Evolutionary conservation across 2,329 filamentous ascomycete genomes (phyloP), one percentile per base, ranked within the genome.

Genomic region (Fusarium penzigii): DNA sequence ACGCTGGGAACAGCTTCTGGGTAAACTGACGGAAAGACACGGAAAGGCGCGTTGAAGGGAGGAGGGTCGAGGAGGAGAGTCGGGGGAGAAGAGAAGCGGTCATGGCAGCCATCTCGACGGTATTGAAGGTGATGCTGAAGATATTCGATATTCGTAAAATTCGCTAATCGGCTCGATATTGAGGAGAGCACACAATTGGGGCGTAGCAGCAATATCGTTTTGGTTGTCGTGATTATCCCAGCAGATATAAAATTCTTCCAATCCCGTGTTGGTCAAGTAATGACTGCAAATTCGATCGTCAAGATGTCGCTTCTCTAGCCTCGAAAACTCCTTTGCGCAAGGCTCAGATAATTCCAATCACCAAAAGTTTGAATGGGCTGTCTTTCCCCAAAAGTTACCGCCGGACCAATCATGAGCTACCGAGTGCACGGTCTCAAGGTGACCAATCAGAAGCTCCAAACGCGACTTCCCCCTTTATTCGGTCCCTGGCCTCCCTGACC

Each of bases 81-180:
- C 79, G 76, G 46, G 85, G 83, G 51, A 88, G 72, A 57, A 88
- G 78, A 44, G 79, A 73, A 17, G 78, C 57, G 42, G 67, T 62
- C 49, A 65, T 46, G 48, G 70, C 71, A 44, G 79, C 78, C 79
- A 83, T 82, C 48, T 61, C 72, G 63, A 62, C 45, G 43, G 49
- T 55, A 47, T 41, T 25, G 46, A 51, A 29, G 48, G 47, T 52
- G 29, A 45, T 16, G 47, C 49, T 47, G 29, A 42, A 25, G 43
- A 52, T 57, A 42, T 49, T 59, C 44, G 29, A 42, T 47, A 46
- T 25, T 25, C 20, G 20, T 53, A 42, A 49, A 40, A 48, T 46
- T 36, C 40, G 52, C 39, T 51, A 53, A 53, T 58, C 39, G 43
- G 46, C 39, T 57, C 29, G 39, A 34, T 43, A 17, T 29, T 13